Percentiles rank a stretch among this genome's conserved stretches.
Evolutionary conservation across 192 early-diverging fungal species (phyloP).

Genomic region (Linnemannia zychae): DNA sequence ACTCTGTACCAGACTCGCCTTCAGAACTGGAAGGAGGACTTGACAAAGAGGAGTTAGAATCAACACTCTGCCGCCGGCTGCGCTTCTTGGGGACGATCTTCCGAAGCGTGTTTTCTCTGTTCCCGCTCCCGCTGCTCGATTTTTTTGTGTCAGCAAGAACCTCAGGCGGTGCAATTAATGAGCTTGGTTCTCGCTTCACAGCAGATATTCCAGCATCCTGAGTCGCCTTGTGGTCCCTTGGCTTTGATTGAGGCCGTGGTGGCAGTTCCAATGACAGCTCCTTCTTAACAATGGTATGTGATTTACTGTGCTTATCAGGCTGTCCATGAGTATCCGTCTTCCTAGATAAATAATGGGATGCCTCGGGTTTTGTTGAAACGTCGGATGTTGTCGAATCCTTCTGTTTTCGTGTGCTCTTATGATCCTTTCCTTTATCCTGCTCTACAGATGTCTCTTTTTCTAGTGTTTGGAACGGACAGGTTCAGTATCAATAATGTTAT

Average conservation of each 20-base stretch:
- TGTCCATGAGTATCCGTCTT: slow-evolving; percentile 6
- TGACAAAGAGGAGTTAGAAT: slow-evolving; percentile 47
- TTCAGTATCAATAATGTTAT: neutral
- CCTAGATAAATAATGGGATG: neutral
- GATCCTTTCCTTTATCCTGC: slow-evolving; percentile 9
- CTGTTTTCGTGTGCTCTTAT: slow-evolving; percentile 13
- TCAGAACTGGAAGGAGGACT: slow-evolving; percentile 53
- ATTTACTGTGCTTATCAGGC: neutral
- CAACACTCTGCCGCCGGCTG: slow-evolving; percentile 44
- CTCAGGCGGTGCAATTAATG: neutral
- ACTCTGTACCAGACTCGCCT: slow-evolving; percentile 26
- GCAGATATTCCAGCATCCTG: neutral
- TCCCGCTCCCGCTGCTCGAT: neutral
- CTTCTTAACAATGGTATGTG: slow-evolving; percentile 1
- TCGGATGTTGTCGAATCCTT: neutral
- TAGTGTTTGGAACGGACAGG: neutral
- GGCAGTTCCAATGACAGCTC: slow-evolving; percentile 25
- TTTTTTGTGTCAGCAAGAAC: neutral
- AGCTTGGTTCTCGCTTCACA: slow-evolving; percentile 15
- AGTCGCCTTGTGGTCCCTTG: neutral
- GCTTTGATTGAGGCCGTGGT: slow-evolving; percentile 32
- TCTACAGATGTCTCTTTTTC: slow-evolving; percentile 22
- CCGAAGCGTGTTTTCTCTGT: neutral
- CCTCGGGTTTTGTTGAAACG: neutral
- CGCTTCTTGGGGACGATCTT: slow-evolving; percentile 40